phyloP scores from a whole-genome alignment of 2,329 filamentous ascomycete species.

The Claviceps pazoutovae region DNA sequence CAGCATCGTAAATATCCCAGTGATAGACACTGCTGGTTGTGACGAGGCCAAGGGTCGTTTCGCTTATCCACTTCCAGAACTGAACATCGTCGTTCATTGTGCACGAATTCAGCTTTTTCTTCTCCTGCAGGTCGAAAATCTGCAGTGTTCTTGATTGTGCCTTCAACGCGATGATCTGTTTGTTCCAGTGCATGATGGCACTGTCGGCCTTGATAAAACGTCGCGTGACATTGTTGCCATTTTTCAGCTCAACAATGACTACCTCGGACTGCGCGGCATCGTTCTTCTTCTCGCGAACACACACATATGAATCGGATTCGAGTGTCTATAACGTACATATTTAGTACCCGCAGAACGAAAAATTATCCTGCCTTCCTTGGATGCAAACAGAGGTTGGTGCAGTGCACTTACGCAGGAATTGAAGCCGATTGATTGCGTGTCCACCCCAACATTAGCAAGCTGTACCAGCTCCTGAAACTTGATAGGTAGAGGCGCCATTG shows the following conservation, averaged over 20 bases:
- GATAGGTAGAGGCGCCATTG: constrained; percentile 66
- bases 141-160: constrained; percentile 88
- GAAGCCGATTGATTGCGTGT: constrained; percentile 51
- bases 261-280: constrained; percentile 79
- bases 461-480: constrained; percentile 87
- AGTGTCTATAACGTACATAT: constrained; percentile 51
- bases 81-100: constrained; percentile 95
- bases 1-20: constrained; percentile 88
- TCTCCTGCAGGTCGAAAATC: constrained; percentile 88
- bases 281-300: constrained; percentile 86
- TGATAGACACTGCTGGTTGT: constrained; percentile 88
- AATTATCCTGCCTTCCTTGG: neutral
- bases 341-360: neutral
- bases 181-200: constrained; percentile 98
- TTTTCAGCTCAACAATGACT: constrained; percentile 95
- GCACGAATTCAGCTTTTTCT: constrained; percentile 91
- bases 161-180: constrained; percentile 92
- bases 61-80: constrained; percentile 99
- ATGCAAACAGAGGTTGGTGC: neutral
- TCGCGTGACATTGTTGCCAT: constrained; percentile 87
- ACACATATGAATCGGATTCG: constrained; percentile 94
- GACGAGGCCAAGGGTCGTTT: constrained; percentile 74
- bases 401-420: constrained; percentile 51
- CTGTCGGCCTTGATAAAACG: constrained; percentile 97
- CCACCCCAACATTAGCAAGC: constrained; percentile 34